Conservation (phyloP, 257 asterid genomes). For the Forsythia viridissima region DNA sequence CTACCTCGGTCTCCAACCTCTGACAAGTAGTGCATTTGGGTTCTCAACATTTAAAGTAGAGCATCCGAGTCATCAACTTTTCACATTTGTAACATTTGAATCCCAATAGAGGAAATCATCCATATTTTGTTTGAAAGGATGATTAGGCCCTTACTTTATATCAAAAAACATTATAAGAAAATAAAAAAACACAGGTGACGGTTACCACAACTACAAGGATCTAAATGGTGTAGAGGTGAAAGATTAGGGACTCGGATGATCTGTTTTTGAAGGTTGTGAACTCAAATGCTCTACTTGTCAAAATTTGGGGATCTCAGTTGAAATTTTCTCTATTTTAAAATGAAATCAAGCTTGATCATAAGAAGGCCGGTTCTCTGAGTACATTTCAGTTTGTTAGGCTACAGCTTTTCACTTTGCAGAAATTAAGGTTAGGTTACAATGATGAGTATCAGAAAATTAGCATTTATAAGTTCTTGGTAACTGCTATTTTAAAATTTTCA, state of each 20-base stretch:
- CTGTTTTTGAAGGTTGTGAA: not conserved
- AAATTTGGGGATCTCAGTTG: not conserved
- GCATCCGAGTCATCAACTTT: not conserved
- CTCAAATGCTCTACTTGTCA: not conserved
- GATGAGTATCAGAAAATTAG: slow-evolving; percentile 11
- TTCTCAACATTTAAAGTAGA: not conserved
- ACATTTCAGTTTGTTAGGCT: not conserved
- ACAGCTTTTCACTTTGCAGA: slow-evolving; percentile 17
- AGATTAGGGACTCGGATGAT: not conserved
- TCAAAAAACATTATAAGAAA: too few relatives aligned
- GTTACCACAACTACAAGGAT: not conserved
- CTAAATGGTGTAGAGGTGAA: not conserved
- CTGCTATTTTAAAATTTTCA: slow-evolving; percentile 16
- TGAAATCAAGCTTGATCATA: slow-evolving; percentile 11
- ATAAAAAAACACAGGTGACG: not conserved
- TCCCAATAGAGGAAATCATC: too few relatives aligned
- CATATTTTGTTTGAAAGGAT: too few relatives aligned
- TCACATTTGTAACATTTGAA: not conserved
- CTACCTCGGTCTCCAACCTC: not conserved
- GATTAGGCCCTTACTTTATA: too few relatives aligned
- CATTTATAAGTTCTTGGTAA: slow-evolving; percentile 21
- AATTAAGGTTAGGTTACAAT: slow-evolving; percentile 24
- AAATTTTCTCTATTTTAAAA: not conserved
- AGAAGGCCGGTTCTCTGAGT: slow-evolving; percentile 12
- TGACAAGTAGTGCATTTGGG: not conserved